A percentile compares a stretch with the other conserved stretches of the same genome.
phyloP scores from a whole-genome alignment of 176 grass and related monocot genomes.

The Eragrostis curvula region DNA sequence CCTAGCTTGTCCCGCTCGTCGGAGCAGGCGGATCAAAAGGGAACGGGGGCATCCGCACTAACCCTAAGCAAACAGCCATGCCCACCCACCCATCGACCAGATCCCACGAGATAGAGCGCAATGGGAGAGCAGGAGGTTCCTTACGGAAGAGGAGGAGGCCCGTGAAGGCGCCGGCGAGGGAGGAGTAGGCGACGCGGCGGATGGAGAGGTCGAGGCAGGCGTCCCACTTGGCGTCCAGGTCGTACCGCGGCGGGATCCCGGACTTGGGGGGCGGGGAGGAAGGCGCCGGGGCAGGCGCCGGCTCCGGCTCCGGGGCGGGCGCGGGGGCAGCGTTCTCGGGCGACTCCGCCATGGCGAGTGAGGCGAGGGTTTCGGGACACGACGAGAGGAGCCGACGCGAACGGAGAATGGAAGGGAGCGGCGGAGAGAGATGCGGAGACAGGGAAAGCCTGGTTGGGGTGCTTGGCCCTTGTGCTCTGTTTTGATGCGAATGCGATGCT shows the following conservation, averaged over 20 bases:
- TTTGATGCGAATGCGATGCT: neutral
- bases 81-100: neutral
- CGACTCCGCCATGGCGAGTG: constrained; percentile 77
- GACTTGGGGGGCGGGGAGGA: constrained; percentile 23
- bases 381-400: constrained; percentile 25
- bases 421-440: neutral
- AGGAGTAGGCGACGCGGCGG: constrained; percentile 84
- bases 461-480: neutral
- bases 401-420: neutral
- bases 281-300: neutral
- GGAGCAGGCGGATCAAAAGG: neutral
- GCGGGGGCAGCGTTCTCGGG: constrained; percentile 47
- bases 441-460: constrained; percentile 8
- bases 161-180: constrained; percentile 77
- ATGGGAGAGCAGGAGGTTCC: neutral
- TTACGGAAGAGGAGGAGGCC: constrained; percentile 88
- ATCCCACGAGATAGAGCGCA: neutral
- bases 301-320: neutral
- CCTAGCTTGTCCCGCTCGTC: neutral
- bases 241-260: constrained; percentile 61
- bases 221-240: constrained; percentile 93
- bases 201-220: constrained; percentile 89
- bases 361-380: constrained; percentile 40
- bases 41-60: neutral
- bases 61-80: constrained; percentile 17